These are phyloP conservation scores for Clavaria fumosa DNA, from an alignment of 768 basidiomycete genomes.

Conservation along the genomic window DNA sequence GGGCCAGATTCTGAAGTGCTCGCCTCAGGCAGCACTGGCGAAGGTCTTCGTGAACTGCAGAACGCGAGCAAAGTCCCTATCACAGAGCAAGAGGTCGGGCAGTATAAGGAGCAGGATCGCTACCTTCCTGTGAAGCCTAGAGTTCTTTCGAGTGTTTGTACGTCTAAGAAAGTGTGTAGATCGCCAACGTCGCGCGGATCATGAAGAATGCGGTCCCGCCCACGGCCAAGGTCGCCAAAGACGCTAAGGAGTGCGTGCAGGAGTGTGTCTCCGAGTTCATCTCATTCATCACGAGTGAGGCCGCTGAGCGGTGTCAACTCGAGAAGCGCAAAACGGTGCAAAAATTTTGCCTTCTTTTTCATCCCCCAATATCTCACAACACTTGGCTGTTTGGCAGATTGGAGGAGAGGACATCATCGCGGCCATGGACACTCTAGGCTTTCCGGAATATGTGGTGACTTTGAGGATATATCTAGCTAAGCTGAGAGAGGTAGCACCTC, in stretches of 20 bases:
- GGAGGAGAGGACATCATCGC: conserved; percentile 95
- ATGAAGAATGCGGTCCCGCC: conserved; percentile 88
- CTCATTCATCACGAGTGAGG: conserved; percentile 93
- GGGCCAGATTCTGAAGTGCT: too few relatives aligned
- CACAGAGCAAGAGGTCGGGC: conserved; percentile 86
- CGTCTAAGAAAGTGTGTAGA: conserved; percentile 29
- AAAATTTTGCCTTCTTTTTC: too few relatives aligned
- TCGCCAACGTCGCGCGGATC: conserved; percentile 94
- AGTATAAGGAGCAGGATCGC: conserved; percentile 90
- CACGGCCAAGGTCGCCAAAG: conserved; percentile 92
- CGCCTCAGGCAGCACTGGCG: too few relatives aligned
- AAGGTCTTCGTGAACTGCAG: too few relatives aligned
- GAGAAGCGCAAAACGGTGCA: conserved; percentile 98
- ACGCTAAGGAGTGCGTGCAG: conserved; percentile 97
- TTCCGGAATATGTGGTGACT: conserved; percentile 88
- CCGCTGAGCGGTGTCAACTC: conserved; percentile 83
- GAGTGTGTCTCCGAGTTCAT: conserved; percentile 99
- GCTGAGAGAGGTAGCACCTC: conserved; percentile 59
- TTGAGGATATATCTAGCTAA: conserved; percentile 88
- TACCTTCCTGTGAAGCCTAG: conserved; percentile 65
- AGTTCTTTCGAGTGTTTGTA: conserved; percentile 1
- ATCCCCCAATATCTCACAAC: too few relatives aligned
- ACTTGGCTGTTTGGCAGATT: too few relatives aligned
- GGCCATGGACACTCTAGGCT: conserved; percentile 86
- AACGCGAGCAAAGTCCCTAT: too few relatives aligned